Conservation (phyloP, 768 basidiomycete genomes). For the Mycena crocata region DNA sequence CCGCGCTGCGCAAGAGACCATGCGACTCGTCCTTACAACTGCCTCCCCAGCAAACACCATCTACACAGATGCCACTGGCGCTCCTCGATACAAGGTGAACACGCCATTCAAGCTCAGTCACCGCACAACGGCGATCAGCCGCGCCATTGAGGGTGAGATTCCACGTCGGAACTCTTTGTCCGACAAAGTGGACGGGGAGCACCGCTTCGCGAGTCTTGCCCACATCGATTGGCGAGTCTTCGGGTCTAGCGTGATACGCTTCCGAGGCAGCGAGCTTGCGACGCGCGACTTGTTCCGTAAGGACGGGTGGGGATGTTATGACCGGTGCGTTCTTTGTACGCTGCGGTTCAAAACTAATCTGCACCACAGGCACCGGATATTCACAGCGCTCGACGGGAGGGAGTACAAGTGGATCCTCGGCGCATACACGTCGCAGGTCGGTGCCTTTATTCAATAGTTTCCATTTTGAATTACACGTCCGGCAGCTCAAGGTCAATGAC, state of each 20-base stretch:
- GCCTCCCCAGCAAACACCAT: slow-evolving; percentile 35
- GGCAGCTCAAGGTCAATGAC: slow-evolving; percentile 37
- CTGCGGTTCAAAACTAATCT: background rate
- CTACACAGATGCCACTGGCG: slow-evolving; percentile 35
- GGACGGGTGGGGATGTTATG: slow-evolving; percentile 35
- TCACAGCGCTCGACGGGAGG: slow-evolving; percentile 46
- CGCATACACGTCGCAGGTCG: slow-evolving; percentile 33
- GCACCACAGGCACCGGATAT: slow-evolving; percentile 43
- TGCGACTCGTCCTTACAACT: slow-evolving; percentile 36
- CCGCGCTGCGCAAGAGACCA: slow-evolving; percentile 16
- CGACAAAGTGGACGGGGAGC: slow-evolving; percentile 37
- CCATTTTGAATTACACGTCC: too few relatives aligned
- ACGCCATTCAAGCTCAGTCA: slow-evolving; percentile 39
- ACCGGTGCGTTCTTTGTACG: slow-evolving; percentile 31
- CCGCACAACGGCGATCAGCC: slow-evolving; percentile 15
- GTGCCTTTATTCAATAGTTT: background rate
- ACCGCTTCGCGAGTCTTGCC: slow-evolving; percentile 45
- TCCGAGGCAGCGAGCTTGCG: slow-evolving; percentile 40
- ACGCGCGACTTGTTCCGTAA: slow-evolving; percentile 42
- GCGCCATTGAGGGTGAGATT: slow-evolving; percentile 19
- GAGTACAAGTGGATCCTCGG: slow-evolving; percentile 49
- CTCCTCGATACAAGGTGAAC: slow-evolving; percentile 35
- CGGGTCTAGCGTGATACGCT: slow-evolving; percentile 43
- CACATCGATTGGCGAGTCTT: slow-evolving; percentile 49
- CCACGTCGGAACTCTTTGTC: background rate